A percentile compares a stretch with the other conserved stretches of the same genome.
phyloP scores from a whole-genome alignment of 805 yeast genomes.

The Ogataea naganishii region DNA sequence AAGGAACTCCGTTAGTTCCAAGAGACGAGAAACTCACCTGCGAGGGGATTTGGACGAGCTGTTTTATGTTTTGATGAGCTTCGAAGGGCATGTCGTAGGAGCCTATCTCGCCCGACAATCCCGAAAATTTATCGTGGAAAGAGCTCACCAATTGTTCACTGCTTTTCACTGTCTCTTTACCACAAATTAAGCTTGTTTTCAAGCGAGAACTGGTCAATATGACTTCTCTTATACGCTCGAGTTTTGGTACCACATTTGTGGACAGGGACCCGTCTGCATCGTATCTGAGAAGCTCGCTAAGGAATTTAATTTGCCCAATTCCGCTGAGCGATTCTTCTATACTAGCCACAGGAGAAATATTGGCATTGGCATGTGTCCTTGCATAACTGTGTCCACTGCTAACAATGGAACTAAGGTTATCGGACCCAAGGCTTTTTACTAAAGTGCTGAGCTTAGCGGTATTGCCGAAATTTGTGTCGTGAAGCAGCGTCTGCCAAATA shows the following conservation, averaged over 20 bases:
- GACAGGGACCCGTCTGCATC: constrained; percentile 44
- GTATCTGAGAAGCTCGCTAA: constrained; percentile 47
- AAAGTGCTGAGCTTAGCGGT: constrained; percentile 64
- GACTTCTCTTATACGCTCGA: constrained; percentile 40
- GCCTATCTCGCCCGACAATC: neutral
- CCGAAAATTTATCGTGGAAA: constrained; percentile 20
- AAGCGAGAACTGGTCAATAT: constrained; percentile 35
- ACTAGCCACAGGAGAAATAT: constrained; percentile 49
- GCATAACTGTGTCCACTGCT: constrained; percentile 88
- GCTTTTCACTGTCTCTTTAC: constrained; percentile 26
- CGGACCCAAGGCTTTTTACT: constrained; percentile 66
- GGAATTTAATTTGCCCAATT: constrained; percentile 65
- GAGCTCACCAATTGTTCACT: constrained; percentile 28
- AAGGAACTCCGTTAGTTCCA: constrained; percentile 58
- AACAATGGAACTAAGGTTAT: constrained; percentile 70
- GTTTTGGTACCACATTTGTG: constrained; percentile 54
- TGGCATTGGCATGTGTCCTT: constrained; percentile 53
- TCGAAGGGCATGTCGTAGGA: constrained; percentile 6
- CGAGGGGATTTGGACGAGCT: constrained; percentile 66
- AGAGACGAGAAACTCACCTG: constrained; percentile 81
- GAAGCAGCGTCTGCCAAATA: constrained; percentile 61
- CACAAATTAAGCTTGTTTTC: constrained; percentile 52
- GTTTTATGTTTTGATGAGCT: constrained; percentile 25
- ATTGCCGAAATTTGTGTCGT: constrained; percentile 57
- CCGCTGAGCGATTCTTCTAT: constrained; percentile 64